phyloP scores from a whole-genome alignment of 1,284 basidiomycete genomes.

The Boletus austroedulis region DNA sequence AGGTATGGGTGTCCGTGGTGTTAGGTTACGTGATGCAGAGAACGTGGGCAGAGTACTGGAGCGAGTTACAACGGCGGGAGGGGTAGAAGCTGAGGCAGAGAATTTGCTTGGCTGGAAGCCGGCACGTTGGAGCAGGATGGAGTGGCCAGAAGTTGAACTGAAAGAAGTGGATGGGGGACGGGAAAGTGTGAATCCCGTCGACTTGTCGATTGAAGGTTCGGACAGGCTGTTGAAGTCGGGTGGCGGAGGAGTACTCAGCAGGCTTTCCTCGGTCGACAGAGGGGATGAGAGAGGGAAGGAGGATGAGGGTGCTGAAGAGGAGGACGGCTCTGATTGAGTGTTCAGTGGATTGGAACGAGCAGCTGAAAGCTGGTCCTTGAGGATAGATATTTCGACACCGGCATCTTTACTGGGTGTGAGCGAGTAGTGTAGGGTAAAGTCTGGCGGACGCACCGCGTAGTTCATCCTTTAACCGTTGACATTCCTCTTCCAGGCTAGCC shows the following conservation, averaged over 20 bases:
- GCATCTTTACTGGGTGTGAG: constrained; percentile 55
- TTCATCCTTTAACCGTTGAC: constrained; percentile 91
- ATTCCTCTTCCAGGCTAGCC: constrained; percentile 86
- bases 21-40: constrained; percentile 45
- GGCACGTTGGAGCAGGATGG: constrained; percentile 49
- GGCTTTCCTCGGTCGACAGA: constrained; percentile 39
- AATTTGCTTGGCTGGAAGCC: constrained; percentile 49
- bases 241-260: constrained; percentile 55
- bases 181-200: constrained; percentile 24
- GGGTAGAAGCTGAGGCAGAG: constrained; percentile 42
- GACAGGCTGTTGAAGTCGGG: constrained; percentile 60
- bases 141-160: constrained; percentile 42
- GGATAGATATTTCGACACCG: constrained; percentile 79
- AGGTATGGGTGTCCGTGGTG: constrained; percentile 45
- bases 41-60: constrained; percentile 57
- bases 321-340: constrained; percentile 21
- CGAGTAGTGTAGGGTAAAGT: constrained; percentile 10
- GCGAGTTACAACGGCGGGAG: constrained; percentile 42
- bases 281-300: constrained; percentile 22
- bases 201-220: constrained; percentile 52
- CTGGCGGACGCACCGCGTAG: constrained; percentile 66
- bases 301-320: constrained; percentile 27
- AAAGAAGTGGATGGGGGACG: constrained; percentile 41
- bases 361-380: constrained; percentile 69
- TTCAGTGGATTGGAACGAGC: constrained; percentile 37